phyloP scores from a whole-genome alignment of 805 yeast genomes.

The Ogataea siamensis region DNA sequence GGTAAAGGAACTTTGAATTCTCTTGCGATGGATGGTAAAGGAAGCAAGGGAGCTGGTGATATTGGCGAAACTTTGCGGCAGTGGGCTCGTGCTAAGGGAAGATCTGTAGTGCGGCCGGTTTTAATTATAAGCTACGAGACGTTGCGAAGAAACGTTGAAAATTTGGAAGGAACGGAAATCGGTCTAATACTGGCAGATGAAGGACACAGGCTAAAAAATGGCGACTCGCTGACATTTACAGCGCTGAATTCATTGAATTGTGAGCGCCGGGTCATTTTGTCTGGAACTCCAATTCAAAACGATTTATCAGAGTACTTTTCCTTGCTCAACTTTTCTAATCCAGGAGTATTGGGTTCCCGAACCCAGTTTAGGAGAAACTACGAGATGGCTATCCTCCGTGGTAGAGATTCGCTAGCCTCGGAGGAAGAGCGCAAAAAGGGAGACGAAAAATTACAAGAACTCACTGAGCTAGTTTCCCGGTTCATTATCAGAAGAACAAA shows the following conservation, averaged over 20 bases:
- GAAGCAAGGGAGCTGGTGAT: conserved; percentile 61
- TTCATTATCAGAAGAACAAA: conserved; percentile 94
- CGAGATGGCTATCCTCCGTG: conserved; percentile 74
- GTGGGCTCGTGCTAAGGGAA: conserved; percentile 88
- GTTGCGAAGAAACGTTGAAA: conserved; percentile 76
- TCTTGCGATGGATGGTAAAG: conserved; percentile 88
- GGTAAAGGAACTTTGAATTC: conserved; percentile 91
- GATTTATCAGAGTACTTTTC: conserved; percentile 94
- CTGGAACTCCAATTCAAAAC: conserved; percentile 97
- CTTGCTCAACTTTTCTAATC: conserved; percentile 86
- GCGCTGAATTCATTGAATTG: conserved; percentile 83
- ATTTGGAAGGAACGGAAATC: conserved; percentile 70
- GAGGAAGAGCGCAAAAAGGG: conserved; percentile 75
- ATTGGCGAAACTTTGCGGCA: conserved; percentile 64
- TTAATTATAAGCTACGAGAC: conserved; percentile 94
- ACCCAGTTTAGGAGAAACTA: conserved; percentile 79
- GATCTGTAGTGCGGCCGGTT: conserved; percentile 89
- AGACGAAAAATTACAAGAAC: conserved; percentile 62
- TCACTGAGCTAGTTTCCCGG: conserved; percentile 75
- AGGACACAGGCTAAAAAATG: conserved; percentile 81
- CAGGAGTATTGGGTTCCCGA: conserved; percentile 85
- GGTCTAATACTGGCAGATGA: conserved; percentile 87
- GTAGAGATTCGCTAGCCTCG: conserved; percentile 87
- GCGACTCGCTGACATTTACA: conserved; percentile 88
- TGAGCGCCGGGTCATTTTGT: conserved; percentile 82